Conservation (phyloP, 1,284 basidiomycete species). For the Macrocystidia cucumis region DNA sequence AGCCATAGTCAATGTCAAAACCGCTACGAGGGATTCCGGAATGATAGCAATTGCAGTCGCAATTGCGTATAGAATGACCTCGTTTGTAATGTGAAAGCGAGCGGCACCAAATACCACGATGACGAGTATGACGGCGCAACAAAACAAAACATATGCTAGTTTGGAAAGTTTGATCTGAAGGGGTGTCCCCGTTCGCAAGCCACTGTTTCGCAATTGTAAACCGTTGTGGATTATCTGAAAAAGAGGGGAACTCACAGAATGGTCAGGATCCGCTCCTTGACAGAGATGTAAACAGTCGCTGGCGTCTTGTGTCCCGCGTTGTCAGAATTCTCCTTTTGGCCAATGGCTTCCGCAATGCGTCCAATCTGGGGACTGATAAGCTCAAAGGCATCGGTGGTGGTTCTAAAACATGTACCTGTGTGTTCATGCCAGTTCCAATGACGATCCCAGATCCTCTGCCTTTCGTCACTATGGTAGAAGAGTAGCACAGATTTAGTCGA, state of each 20-base stretch:
- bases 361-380: constrained; percentile 29
- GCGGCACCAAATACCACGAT: constrained; percentile 53
- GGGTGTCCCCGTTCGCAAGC: constrained; percentile 36
- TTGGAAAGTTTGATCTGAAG: constrained; percentile 54
- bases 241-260: constrained; percentile 15
- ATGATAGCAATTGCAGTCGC: constrained; percentile 35
- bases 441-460: constrained; percentile 55
- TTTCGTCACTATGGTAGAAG: constrained; percentile 58
- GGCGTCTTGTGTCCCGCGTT: constrained; percentile 11
- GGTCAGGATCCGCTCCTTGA: constrained; percentile 13
- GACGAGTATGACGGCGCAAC: constrained; percentile 45
- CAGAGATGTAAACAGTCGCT: constrained; percentile 13
- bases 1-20: constrained; percentile 37
- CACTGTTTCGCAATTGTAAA: constrained; percentile 15
- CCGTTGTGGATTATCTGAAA: background rate
- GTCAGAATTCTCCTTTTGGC: constrained; percentile 15
- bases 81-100: constrained; percentile 26
- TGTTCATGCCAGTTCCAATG: constrained; percentile 57
- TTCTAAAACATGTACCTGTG: constrained; percentile 39
- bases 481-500: constrained; percentile 46
- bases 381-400: background rate
- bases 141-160: constrained; percentile 56
- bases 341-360: constrained; percentile 38
- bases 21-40: constrained; percentile 33
- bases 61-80: constrained; percentile 39